Evolutionary conservation across 2,329 filamentous ascomycete genomes (phyloP).

Genomic region (Diaporthe sp.): DNA sequence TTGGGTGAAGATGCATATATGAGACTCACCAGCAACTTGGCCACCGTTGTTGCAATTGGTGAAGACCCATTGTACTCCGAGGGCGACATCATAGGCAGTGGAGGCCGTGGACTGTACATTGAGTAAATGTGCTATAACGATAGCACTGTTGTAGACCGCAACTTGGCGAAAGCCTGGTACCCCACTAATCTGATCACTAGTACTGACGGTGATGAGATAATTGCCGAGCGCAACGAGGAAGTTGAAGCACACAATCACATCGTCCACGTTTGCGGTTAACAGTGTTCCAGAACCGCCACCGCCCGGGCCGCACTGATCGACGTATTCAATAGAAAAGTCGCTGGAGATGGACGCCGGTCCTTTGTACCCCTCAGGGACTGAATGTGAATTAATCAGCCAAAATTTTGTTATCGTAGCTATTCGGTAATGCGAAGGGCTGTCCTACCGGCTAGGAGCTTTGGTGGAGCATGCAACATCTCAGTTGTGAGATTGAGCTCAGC

Average conservation of each 20-base stretch:
- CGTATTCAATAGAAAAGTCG: background rate
- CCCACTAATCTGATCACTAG: background rate
- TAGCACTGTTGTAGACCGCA: background rate
- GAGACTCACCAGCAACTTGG: background rate
- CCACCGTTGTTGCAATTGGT: background rate
- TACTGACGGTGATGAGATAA: background rate
- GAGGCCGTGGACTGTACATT: background rate
- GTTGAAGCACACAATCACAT: constrained; percentile 14
- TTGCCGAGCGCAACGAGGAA: constrained; percentile 1
- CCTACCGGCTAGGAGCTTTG: background rate
- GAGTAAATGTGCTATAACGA: background rate
- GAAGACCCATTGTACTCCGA: background rate
- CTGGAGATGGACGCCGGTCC: background rate
- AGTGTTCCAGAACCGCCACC: background rate
- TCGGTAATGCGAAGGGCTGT: background rate
- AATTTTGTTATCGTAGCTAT: background rate
- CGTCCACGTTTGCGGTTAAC: background rate
- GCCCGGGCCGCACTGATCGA: background rate
- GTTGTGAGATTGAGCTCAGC: constrained; percentile 1
- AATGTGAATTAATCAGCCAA: background rate
- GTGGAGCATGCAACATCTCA: background rate
- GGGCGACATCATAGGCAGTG: background rate
- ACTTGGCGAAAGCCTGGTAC: background rate
- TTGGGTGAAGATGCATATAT: background rate
- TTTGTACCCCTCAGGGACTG: background rate